A percentile compares a stretch with the other conserved stretches of the same genome.
Conservation (phyloP, 305 asterid species). For the Solanum hybrid region DNA sequence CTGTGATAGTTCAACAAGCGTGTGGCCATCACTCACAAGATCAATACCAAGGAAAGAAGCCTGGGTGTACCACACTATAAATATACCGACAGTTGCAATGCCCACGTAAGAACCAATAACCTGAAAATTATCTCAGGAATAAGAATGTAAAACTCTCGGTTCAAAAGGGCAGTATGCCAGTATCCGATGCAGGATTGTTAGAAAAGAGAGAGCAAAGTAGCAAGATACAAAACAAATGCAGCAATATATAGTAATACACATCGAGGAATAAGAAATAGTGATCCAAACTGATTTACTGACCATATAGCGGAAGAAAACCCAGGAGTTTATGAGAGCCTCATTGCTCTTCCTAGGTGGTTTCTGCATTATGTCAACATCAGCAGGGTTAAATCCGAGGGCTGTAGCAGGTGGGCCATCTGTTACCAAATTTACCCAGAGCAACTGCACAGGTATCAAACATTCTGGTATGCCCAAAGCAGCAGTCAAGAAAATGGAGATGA, state of each 20-base stretch:
- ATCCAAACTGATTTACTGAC: conserved; percentile 21
- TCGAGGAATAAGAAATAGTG: background rate
- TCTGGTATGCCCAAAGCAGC: conserved; percentile 86
- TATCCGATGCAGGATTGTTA: background rate
- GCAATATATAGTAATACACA: background rate
- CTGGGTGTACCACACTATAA: conserved; percentile 76
- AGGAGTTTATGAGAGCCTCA: conserved; percentile 62
- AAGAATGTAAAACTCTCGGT: background rate
- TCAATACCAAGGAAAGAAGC: conserved; percentile 67
- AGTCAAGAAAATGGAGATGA: conserved; percentile 73
- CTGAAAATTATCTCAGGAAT: conserved; percentile 22
- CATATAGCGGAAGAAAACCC: conserved; percentile 85
- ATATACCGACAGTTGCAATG: conserved; percentile 80
- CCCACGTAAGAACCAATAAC: conserved; percentile 89
- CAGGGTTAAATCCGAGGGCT: conserved; percentile 87
- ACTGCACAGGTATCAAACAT: conserved; percentile 85
- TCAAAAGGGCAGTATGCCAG: background rate
- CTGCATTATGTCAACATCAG: conserved; percentile 80
- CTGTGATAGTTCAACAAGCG: conserved; percentile 56
- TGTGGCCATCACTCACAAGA: conserved; percentile 66
- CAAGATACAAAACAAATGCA: background rate
- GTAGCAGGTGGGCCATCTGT: conserved; percentile 98
- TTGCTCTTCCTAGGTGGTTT: conserved; percentile 79
- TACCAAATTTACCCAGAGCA: conserved; percentile 89
- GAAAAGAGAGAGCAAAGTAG: background rate